Base-by-base conservation (phyloP, 176 grass and related monocot species). In the Avena eriantha region DNA sequence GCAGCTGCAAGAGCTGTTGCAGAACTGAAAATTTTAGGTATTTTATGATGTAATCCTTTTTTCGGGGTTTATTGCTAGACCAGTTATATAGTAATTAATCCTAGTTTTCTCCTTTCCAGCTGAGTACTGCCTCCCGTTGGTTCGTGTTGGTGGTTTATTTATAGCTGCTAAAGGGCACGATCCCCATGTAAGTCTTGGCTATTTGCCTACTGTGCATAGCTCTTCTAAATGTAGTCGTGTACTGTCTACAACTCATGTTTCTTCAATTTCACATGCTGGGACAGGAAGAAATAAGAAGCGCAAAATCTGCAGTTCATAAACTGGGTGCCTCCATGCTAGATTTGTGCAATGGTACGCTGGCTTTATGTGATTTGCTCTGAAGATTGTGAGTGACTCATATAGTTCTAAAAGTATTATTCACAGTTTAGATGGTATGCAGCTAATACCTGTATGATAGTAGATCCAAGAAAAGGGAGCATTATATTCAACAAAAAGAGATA, bases 81-180 rank as follows among this genome's bases (percentile, higher is more conserved):
- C 19, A 26, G 6, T 39, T 22, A 70, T 85, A 48, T 17, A 65
- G 45, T 9, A 69, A 82, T 79, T 74, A 47, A 47, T 17, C 47
- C 33, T 35, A 55, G 3, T 31, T 4, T 24, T 79, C 53, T 87
- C 59, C 46, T 81, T 83, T 73, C 53, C 88, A 98, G 96, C 90
- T 78, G 96, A 98, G 76, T 99, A 99, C 47, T 99, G 92, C 48
- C 83, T 99, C 71, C 97, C 97, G 0, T 90, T 99, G 47, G 87
- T 96, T 71, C 92, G 94, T 82, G 85, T 96, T 64, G 97, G 94
- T 88, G 97, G 97, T 77, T 91, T 98, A 83, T 96, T 98, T 36
- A 4, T 98, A 87, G 97, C 94, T 78, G 94, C 97, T 74, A 96
- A 98, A 94, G 97, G 97, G 16, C 84, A 90, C 21, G 70, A 98